Conservation (phyloP, 208 protist species). For the Angomonas ambiguus region DNA sequence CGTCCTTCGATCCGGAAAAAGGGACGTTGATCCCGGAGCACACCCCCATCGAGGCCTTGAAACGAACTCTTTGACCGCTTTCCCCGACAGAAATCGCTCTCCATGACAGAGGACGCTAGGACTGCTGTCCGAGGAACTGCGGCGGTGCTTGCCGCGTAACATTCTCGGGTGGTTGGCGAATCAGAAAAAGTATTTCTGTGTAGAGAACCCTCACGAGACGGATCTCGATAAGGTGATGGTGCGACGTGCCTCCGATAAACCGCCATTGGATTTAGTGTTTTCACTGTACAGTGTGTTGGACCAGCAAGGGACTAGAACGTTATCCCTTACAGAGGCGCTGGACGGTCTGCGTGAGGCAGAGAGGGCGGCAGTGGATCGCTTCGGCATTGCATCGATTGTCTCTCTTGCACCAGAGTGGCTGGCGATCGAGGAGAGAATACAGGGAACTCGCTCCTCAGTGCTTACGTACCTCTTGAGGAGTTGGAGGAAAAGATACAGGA, state of each 20-base stretch:
- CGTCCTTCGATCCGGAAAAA: neutral
- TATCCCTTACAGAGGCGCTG: slow-evolving; percentile 25
- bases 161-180: slow-evolving; percentile 55
- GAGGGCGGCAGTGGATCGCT: slow-evolving; percentile 25
- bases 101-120: slow-evolving; percentile 41
- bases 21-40: slow-evolving; percentile 15
- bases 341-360: slow-evolving; percentile 25
- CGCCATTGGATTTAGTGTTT: slow-evolving; percentile 58
- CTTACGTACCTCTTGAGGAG: slow-evolving; percentile 26
- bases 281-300: slow-evolving; percentile 50
- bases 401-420: slow-evolving; percentile 56
- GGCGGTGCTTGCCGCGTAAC: slow-evolving; percentile 34
- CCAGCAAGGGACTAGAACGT: slow-evolving; percentile 10
- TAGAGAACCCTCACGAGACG: slow-evolving; percentile 48
- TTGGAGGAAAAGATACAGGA: slow-evolving; percentile 34
- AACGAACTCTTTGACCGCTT: slow-evolving; percentile 74
- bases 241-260: slow-evolving; percentile 49
- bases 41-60: slow-evolving; percentile 55
- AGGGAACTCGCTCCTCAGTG: slow-evolving; percentile 11
- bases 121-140: slow-evolving; percentile 53
- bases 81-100: slow-evolving; percentile 44
- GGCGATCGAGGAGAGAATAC: slow-evolving; percentile 15
- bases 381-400: slow-evolving; percentile 37
- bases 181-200: slow-evolving; percentile 54
- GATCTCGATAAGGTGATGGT: slow-evolving; percentile 46